Conservation (phyloP, 164 flowering plant genomes). For the Tinospora cordifolia region DNA sequence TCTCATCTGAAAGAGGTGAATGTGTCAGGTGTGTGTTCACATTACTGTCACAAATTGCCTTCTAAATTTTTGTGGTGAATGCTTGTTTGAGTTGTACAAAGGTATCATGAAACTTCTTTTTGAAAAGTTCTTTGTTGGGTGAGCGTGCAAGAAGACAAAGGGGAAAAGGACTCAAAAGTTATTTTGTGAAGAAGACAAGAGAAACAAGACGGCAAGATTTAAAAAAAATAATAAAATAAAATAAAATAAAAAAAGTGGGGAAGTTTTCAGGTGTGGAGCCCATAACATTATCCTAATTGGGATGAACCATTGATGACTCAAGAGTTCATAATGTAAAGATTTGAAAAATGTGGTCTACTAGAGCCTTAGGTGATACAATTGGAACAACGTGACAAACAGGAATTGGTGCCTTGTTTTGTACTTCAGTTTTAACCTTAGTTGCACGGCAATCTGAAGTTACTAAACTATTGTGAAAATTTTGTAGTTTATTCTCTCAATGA, state of each 20-base stretch:
- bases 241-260: neutral
- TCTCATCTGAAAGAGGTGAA: too few species aligned
- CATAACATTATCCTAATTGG: conserved; percentile 3
- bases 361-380: neutral
- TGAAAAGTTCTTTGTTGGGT: neutral
- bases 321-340: neutral
- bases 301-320: conserved; percentile 1
- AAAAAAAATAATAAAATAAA: too few species aligned
- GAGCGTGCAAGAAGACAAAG: neutral
- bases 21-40: neutral
- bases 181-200: conserved; percentile 9
- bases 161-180: neutral
- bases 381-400: neutral
- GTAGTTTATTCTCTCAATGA: neutral
- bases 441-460: too few species aligned
- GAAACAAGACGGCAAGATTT: too few species aligned
- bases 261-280: neutral
- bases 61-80: neutral
- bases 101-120: neutral
- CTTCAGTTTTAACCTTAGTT: neutral
- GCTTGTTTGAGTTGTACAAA: neutral
- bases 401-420: neutral
- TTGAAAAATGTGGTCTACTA: neutral
- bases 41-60: neutral
- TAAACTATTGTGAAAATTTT: neutral